These are phyloP conservation scores for Trypanosoma melophagium DNA, from an alignment of 208 protist genomes.

Conservation along the genomic window DNA sequence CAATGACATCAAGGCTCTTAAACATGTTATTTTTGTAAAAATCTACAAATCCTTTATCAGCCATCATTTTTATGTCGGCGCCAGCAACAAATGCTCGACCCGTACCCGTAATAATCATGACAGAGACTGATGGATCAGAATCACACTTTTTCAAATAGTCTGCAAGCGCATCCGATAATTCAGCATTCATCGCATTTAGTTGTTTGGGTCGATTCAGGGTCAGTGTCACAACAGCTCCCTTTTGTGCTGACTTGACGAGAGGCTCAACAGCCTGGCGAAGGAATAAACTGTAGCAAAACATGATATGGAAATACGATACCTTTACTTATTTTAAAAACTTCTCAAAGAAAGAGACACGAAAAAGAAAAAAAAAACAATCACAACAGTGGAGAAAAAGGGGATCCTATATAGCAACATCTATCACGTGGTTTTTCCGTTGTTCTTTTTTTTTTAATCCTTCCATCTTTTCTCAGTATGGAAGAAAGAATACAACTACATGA, in stretches of 20 bases:
- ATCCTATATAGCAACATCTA: no score
- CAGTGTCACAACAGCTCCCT: slow-evolving; percentile 74
- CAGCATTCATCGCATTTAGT: slow-evolving; percentile 93
- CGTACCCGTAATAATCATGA: slow-evolving; percentile 92
- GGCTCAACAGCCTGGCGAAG: slow-evolving; percentile 45
- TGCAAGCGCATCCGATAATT: slow-evolving; percentile 75
- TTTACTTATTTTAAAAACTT: no score
- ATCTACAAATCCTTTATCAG: slow-evolving; percentile 66
- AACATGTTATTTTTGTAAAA: slow-evolving; percentile 78
- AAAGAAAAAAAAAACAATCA: slow-evolving; percentile 6
- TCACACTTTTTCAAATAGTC: slow-evolving; percentile 76
- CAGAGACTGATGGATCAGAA: slow-evolving; percentile 70
- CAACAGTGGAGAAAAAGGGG: no score
- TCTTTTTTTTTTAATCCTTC: no score
- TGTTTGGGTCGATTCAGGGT: slow-evolving; percentile 93
- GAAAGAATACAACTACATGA: no score
- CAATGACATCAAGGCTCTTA: slow-evolving; percentile 51
- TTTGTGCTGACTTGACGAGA: slow-evolving; percentile 49
- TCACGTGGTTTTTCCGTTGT: no score
- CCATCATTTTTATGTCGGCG: slow-evolving; percentile 97
- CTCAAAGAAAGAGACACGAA: slow-evolving; percentile 11
- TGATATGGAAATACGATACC: slow-evolving; percentile 12
- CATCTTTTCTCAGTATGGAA: no score
- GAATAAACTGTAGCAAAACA: slow-evolving; percentile 43
- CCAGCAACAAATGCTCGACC: slow-evolving; percentile 95